Evolutionary conservation across 2,329 filamentous ascomycete genomes (phyloP).

Genomic region (Fusarium mundagurra): DNA sequence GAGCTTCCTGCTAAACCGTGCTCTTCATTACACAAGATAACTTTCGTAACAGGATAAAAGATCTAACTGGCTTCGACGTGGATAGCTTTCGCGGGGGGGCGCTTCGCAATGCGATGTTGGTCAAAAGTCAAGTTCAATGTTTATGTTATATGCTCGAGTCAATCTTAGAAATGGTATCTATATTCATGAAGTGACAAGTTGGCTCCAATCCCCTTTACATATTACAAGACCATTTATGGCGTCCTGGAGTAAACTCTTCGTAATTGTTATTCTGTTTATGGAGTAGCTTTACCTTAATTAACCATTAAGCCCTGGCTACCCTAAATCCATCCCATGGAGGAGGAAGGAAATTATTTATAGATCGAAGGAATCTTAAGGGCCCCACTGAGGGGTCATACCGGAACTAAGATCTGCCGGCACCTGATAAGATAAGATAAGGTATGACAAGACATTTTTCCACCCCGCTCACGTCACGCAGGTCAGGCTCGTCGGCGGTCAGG

Average conservation of each 20-base stretch:
- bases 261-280: not conserved
- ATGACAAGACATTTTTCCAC: not conserved
- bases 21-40: rapidly evolving
- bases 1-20: not conserved
- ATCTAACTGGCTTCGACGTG: not conserved
- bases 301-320: rapidly evolving
- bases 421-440: not conserved
- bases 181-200: too few relatives aligned
- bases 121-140: too few relatives aligned
- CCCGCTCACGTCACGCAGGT: not conserved
- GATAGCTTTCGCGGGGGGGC: too few relatives aligned
- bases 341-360: too few relatives aligned
- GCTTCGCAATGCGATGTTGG: too few relatives aligned
- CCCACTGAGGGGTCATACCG: not conserved
- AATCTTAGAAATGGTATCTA: too few relatives aligned
- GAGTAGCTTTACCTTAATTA: too few relatives aligned
- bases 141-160: too few relatives aligned
- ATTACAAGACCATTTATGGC: too few relatives aligned
- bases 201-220: too few relatives aligned
- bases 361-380: too few relatives aligned
- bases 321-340: not conserved
- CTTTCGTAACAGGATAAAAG: rapidly evolving
- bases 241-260: not conserved
- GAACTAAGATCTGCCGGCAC: not conserved
- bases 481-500: not conserved